phyloP scores from a whole-genome alignment of 371 early-diverging fungal genomes.

The Syncephalastrum contaminatum region DNA sequence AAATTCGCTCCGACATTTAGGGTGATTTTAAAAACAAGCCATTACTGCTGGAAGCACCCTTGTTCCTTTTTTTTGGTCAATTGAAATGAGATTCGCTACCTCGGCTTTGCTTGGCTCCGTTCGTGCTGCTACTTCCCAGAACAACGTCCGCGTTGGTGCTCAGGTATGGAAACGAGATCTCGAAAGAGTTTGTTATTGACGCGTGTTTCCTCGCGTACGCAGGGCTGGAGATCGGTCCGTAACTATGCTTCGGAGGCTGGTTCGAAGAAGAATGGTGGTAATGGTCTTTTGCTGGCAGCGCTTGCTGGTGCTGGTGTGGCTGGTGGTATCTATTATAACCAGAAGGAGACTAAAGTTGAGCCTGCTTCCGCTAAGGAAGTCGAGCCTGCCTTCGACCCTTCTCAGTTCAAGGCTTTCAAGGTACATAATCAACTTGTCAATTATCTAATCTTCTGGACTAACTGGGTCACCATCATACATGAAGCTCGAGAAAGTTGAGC shows the following conservation, averaged over 20 bases:
- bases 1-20: no score
- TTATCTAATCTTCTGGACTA: background rate
- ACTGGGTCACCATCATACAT: background rate
- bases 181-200: background rate
- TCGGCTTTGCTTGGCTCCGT: conserved; percentile 25
- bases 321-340: conserved; percentile 46
- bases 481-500: conserved; percentile 54
- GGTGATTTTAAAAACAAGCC: background rate
- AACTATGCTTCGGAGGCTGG: conserved; percentile 20
- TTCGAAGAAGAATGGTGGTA: conserved; percentile 30
- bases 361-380: conserved; percentile 23
- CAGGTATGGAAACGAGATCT: background rate
- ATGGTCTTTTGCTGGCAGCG: conserved; percentile 29
- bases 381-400: conserved; percentile 58
- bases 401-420: conserved; percentile 71
- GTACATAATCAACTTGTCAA: conserved; percentile 14
- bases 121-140: conserved; percentile 14
- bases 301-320: conserved; percentile 37
- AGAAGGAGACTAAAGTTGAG: conserved; percentile 20
- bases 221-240: conserved; percentile 16
- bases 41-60: background rate
- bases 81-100: conserved; percentile 31
- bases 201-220: conserved; percentile 2
- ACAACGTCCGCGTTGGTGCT: background rate
- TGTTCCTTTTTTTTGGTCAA: conserved; percentile 2